Conservation (phyloP, 768 basidiomycete genomes). For the Lactifluus piperatus region DNA sequence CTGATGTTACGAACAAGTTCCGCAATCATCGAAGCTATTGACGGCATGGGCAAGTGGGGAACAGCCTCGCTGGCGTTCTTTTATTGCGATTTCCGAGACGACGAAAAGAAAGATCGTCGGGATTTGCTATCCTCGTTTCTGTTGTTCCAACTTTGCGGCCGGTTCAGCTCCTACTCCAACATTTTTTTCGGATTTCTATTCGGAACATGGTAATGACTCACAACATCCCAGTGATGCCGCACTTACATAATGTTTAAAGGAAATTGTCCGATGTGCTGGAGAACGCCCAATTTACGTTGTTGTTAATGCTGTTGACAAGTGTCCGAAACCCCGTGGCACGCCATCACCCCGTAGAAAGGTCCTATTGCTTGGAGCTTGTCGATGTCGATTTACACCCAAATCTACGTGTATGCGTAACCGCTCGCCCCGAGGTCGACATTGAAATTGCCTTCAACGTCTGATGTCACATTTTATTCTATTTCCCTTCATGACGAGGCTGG, state of each 20-base stretch:
- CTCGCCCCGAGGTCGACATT: slow-evolving; percentile 1
- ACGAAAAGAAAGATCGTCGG: not conserved
- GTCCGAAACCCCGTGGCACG: not conserved
- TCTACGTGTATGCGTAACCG: slow-evolving; percentile 1
- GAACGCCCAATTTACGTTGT: not conserved
- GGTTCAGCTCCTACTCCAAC: not conserved
- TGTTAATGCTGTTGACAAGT: not conserved
- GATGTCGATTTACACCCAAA: not conserved
- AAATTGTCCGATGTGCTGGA: not conserved
- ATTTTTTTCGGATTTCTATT: not conserved
- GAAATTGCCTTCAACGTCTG: not conserved
- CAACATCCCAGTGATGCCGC: not conserved
- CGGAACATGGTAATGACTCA: not conserved
- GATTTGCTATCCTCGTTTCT: not conserved
- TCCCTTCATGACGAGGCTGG: not conserved
- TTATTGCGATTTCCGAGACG: slow-evolving; percentile 1
- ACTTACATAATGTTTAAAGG: not conserved
- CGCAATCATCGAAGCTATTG: not conserved
- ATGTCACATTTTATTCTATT: not conserved
- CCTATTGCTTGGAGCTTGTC: not conserved
- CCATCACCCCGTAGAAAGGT: not conserved
- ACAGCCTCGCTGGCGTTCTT: not conserved
- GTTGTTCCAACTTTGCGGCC: not conserved
- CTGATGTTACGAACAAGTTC: not conserved
- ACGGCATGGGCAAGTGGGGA: not conserved